Base-by-base conservation (phyloP, 306 rosid genomes). In the Inga leiocalycina region DNA sequence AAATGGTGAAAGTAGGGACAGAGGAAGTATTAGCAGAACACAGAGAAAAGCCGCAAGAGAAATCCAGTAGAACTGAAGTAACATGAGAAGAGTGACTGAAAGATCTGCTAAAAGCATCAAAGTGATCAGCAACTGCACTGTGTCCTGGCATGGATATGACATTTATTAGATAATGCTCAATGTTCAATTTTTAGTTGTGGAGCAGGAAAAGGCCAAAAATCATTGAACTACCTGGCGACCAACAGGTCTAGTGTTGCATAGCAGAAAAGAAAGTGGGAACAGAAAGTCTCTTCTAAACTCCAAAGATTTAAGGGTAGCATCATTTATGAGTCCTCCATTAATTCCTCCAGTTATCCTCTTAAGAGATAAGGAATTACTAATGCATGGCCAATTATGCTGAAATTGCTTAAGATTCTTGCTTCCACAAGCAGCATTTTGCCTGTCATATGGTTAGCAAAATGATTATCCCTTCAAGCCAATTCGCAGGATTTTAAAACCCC, bases 21-120 rank as follows among this genome's bases (percentile, higher is more conserved):
- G 89, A 49, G 99, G 99, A 85, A 96, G 98, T 74, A 96, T 87
- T 66, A 96, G 93, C 88, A 96, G 86, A 84, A 94, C 91, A 68
- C 89, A 89, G 80, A 96, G 99, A 89, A 96, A 96, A 76, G 93
- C 98, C 65, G 94, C 97, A 70, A 96, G 90, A 77, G 99, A 92
- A 70, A 96, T 90, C 99, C 99, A 96, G 85, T 96, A 96, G 86
- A 93, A 96, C 84, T 96, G 97, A 82, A 96, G 94, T 92, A 96
- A 83, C 90, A 91, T 87, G 81, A 96, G 99, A 79, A 96, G 90
- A 77, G 98, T 92, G 86, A 93, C 93, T 82, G 93, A 92, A 69
- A 93, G 92, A 88, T 96, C 99, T 11, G 92, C 91, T 87, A 92
- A 87, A 84, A 96, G 93, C 87, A 96, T 88, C 88, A 88, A 70